phyloP scores from a whole-genome alignment of 768 basidiomycete species.

The Lactarius sanguifluus region DNA sequence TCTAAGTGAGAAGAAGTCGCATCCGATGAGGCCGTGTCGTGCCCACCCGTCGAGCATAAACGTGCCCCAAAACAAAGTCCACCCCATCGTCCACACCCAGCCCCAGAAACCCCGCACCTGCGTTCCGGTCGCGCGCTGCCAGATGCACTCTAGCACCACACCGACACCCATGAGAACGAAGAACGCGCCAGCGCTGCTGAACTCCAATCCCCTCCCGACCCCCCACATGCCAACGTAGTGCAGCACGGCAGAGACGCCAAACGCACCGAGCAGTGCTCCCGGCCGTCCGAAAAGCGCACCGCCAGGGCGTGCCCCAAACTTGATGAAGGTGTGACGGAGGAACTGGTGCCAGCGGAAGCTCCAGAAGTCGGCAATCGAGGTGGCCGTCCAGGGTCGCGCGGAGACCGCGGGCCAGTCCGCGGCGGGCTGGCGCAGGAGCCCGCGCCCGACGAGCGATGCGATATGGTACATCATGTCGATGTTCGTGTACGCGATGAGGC shows the following conservation, averaged over 20 bases:
- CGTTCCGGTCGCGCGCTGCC: background rate
- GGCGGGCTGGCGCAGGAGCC: background rate
- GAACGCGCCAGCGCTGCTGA: background rate
- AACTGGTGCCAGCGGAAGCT: background rate
- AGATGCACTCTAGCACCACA: background rate
- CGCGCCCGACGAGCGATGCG: background rate
- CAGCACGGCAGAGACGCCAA: background rate
- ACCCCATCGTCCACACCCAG: background rate
- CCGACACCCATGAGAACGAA: background rate
- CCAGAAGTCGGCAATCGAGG: conserved; percentile 1
- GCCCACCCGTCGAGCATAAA: background rate
- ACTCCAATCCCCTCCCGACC: background rate
- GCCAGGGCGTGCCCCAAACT: background rate
- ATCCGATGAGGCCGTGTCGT: background rate
- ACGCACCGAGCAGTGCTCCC: background rate
- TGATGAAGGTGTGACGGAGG: background rate
- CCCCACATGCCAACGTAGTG: background rate
- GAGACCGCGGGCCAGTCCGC: background rate
- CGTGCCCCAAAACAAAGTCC: background rate
- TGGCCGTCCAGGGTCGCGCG: background rate
- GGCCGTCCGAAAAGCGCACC: background rate
- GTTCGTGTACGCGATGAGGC: background rate
- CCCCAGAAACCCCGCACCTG: background rate
- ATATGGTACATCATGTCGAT: background rate
- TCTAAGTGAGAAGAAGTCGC: background rate